These are phyloP conservation scores for Penicillium salamii DNA, from an alignment of 495 filamentous ascomycete species.

Conservation along the genomic window DNA sequence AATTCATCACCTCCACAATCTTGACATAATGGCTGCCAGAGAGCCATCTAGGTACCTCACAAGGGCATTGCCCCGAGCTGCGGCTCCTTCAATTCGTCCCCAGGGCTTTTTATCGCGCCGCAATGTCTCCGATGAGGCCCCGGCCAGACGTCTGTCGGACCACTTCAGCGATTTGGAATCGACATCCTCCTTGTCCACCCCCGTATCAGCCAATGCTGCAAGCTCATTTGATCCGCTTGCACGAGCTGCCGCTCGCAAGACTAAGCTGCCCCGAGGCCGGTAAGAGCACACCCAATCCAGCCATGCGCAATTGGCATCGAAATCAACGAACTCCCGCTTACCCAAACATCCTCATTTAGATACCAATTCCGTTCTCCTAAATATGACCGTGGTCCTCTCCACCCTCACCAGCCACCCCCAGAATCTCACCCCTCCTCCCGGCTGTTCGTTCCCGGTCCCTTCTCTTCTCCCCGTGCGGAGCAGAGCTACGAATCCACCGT, in stretches of 20 bases:
- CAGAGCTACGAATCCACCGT: constrained; percentile 87
- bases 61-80: constrained; percentile 40
- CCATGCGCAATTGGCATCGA: constrained; percentile 2
- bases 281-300: constrained; percentile 26
- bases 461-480: constrained; percentile 80
- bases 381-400: constrained; percentile 88
- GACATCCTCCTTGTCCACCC: constrained; percentile 28
- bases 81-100: constrained; percentile 31
- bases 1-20: constrained; percentile 18
- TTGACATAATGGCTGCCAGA: constrained; percentile 39
- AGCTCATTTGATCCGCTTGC: constrained; percentile 58
- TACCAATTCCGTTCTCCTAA: constrained; percentile 92
- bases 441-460: constrained; percentile 88
- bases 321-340: constrained; percentile 12
- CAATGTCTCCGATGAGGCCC: constrained; percentile 48
- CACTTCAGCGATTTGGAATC: constrained; percentile 38
- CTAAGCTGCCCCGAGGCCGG: constrained; percentile 66
- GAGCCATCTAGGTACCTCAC: constrained; percentile 43
- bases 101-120: constrained; percentile 39
- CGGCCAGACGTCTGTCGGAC: constrained; percentile 29
- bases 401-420: constrained; percentile 84
- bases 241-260: constrained; percentile 47
- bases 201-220: constrained; percentile 23
- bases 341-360: constrained; percentile 44
- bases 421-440: constrained; percentile 83